Evolutionary conservation across 371 early-diverging fungal genomes (phyloP).

Genomic region (Syncephalis fuscata): DNA sequence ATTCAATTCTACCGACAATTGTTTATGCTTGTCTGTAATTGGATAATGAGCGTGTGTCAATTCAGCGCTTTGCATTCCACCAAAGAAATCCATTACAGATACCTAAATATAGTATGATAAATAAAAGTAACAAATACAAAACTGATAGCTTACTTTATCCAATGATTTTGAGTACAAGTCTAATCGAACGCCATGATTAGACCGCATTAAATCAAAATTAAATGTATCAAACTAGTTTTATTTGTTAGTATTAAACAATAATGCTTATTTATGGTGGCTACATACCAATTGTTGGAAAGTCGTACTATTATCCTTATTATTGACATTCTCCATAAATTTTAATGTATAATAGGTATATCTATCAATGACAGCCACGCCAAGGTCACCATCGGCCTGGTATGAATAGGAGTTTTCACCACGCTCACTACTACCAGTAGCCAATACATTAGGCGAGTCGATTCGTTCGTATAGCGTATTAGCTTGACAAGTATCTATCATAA

Average conservation of each 20-base stretch:
- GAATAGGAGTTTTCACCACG: slow-evolving; percentile 88
- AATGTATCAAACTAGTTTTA: slow-evolving; percentile 59
- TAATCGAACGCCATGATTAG: slow-evolving; percentile 64
- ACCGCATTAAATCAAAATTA: slow-evolving; percentile 47
- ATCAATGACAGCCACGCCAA: slow-evolving; percentile 94
- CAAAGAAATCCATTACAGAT: slow-evolving; percentile 87
- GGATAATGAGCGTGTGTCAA: slow-evolving; percentile 22
- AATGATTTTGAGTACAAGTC: slow-evolving; percentile 65
- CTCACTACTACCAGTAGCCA: slow-evolving; percentile 75
- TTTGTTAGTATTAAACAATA: no score
- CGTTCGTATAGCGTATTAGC: slow-evolving; percentile 88
- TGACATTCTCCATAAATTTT: slow-evolving; percentile 69
- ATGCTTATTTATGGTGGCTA: neutral
- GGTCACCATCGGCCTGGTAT: slow-evolving; percentile 77
- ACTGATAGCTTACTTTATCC: slow-evolving; percentile 25
- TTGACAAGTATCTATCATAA: slow-evolving; percentile 96
- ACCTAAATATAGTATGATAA: slow-evolving; percentile 23
- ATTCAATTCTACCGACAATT: no score
- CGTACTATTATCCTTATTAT: neutral
- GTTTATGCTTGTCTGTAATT: no score
- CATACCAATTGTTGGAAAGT: neutral
- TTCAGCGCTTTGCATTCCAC: slow-evolving; percentile 79
- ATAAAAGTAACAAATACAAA: neutral
- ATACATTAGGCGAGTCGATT: slow-evolving; percentile 79
- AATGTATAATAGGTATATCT: slow-evolving; percentile 88